Base-by-base conservation (phyloP, 2,329 filamentous ascomycete species). In the Metarhizium rileyi region DNA sequence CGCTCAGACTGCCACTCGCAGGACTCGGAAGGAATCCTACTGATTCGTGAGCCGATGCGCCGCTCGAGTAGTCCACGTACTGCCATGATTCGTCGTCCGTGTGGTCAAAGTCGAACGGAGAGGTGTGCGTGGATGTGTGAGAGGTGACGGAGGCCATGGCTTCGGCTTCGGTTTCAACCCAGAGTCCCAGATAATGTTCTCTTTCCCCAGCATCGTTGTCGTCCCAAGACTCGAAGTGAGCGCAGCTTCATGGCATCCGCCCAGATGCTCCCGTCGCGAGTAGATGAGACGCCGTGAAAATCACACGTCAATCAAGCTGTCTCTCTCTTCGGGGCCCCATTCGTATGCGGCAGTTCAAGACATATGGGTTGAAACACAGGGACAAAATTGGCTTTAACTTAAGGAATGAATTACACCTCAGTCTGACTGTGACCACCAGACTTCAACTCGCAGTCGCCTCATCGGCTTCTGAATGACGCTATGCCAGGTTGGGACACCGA, bases 11-110 rank as follows among this genome's bases (percentile, higher is more conserved):
- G 14, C 70, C 69, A 55, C 70, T 75, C 10, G 70, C 70, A 5
- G 77, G 76, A 53, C 76, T 77, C 25, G 72, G 69, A 18, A 74
- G 62, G 52, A 77, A 73, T 18, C 67, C 70, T 9, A 70, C 63
- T 0, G 71, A 71, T 0, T 63, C 67, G 0, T 69, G 56, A 3
- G 58, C 64, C 16, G 67, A 68, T 26, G 59, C 62, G 50, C 61
- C 56, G 44, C 61, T 61, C 28, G 64, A 58, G 50, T 66, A 64
- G 51, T 70, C 66, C 51, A 73, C 59, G 42, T 69, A 68, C 46
- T 72, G 67, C 71, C 72, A 74, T 48, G 70, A 68, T 49, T 74
- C 71, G 38, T 75, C 71, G 4, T 63, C 62, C 9, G 57, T 60
- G 6, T 66, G 64, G 33, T 71, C 67, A 48, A 67, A 65, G 49